Evolutionary conservation across 2,329 filamentous ascomycete genomes (phyloP), one percentile per base, ranked within the genome.

Genomic region (Exophiala bonariae): DNA sequence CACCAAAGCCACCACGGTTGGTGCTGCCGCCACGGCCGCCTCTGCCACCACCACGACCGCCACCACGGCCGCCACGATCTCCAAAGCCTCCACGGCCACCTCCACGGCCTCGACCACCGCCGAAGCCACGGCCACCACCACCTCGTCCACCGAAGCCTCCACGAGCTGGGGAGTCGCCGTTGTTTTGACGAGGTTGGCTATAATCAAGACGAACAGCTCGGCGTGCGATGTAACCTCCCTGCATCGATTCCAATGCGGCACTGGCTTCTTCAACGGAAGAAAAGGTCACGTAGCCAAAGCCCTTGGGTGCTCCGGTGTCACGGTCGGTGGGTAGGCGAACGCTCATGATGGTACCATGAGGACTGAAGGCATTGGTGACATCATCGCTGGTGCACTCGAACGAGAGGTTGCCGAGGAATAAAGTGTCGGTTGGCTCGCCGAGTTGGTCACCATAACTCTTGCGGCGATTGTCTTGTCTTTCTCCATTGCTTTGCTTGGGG

Each of bases 231-330:
- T 88, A 83, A 46, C 76, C 75, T 56, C 89, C 89, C 60, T 87
- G 84, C 66, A 88, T 78, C 47, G 77, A 73, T 60, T 85, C 77
- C 60, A 89, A 82, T 18, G 84, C 91, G 61, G 76, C 72, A 73
- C 86, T 87, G 62, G 91, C 89, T 62, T 96, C 90, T 20, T 95
- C 89, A 53, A 93, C 69, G 14, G 86, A 87, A 60, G 75, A 74
- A 77, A 92, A 96, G 64, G 85, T 85, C 55, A 96, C 85, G 67
- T 96, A 96, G 45, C 89, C 91, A 70, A 95, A 96, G 48, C 91
- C 91, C 84, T 96, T 96, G 66, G 86, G 84, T 60, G 83, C 81
- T 57, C 89, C 90, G 54, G 83, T 83, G 52, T 95, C 89, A 76
- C 76, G 82, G 68, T 96, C 89, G 50, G 91, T 96, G 41, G 91